Percentiles rank a stretch among this genome's conserved stretches.
Conservation (phyloP, 257 asterid genomes). For the Paulownia fortunei region DNA sequence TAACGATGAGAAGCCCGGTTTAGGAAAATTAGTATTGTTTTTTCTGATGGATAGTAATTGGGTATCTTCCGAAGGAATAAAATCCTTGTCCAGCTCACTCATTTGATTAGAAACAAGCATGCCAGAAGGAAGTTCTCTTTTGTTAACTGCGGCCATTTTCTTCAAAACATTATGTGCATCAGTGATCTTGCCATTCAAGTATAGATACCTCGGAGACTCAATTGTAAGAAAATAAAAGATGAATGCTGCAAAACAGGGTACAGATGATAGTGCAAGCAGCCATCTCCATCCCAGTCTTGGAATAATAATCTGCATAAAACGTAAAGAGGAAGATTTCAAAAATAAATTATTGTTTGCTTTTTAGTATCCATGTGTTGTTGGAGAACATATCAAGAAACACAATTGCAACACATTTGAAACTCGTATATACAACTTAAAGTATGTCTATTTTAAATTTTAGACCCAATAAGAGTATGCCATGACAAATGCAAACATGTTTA, state of each 20-base stretch:
- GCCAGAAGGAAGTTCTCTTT: constrained; percentile 62
- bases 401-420: background rate
- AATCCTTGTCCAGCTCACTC: constrained; percentile 37
- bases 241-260: constrained; percentile 65
- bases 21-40: constrained; percentile 15
- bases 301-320: constrained; percentile 56
- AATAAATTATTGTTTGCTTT: background rate
- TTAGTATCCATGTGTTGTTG: no score
- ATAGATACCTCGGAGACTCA: constrained; percentile 79
- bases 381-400: no score
- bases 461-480: background rate
- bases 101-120: constrained; percentile 49
- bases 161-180: constrained; percentile 57
- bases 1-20: constrained; percentile 45
- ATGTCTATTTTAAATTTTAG: background rate
- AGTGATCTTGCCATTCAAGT: constrained; percentile 47
- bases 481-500: background rate
- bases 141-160: constrained; percentile 55
- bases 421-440: background rate
- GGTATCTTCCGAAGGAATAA: constrained; percentile 32
- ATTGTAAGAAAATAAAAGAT: constrained; percentile 53
- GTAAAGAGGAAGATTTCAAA: background rate
- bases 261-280: constrained; percentile 73
- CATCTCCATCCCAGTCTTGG: constrained; percentile 84
- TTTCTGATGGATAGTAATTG: constrained; percentile 38